These are phyloP conservation scores for Jamesozyma gamospora DNA, from an alignment of 805 yeast genomes.

Conservation along the genomic window DNA sequence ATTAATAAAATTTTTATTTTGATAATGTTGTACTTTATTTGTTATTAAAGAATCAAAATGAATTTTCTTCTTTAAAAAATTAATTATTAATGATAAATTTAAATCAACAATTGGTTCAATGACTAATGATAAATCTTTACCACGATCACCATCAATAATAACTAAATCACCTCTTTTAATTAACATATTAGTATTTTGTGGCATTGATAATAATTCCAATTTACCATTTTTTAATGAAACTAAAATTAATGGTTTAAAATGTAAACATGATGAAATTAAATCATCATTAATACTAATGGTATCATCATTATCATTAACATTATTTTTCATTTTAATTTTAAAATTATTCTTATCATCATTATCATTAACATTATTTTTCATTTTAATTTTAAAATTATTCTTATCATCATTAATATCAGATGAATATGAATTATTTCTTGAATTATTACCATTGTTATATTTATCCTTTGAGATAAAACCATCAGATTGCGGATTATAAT, in stretches of 20 bases:
- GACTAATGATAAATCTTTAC: slow-evolving; percentile 68
- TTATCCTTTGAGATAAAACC: slow-evolving; percentile 22
- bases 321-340: background rate
- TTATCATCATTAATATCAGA: slow-evolving; percentile 1
- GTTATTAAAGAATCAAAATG: slow-evolving; percentile 37
- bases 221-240: slow-evolving; percentile 56
- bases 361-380: background rate
- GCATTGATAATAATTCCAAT: slow-evolving; percentile 60
- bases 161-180: slow-evolving; percentile 56
- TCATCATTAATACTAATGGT: background rate
- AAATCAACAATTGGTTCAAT: slow-evolving; percentile 55
- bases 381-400: slow-evolving; percentile 7
- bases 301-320: background rate
- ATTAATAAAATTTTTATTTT: slow-evolving; percentile 19
- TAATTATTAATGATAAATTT: slow-evolving; percentile 58
- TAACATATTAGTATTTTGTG: slow-evolving; percentile 52
- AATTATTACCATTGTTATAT: background rate
- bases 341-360: background rate
- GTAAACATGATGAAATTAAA: slow-evolving; percentile 22
- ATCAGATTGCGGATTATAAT: slow-evolving; percentile 32
- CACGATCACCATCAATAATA: slow-evolving; percentile 76
- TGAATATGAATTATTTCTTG: background rate
- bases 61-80: slow-evolving; percentile 63
- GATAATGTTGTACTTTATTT: slow-evolving; percentile 23
- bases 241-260: slow-evolving; percentile 31